phyloP scores from a whole-genome alignment of 495 filamentous ascomycete genomes.

The Lophium mytilinum region DNA sequence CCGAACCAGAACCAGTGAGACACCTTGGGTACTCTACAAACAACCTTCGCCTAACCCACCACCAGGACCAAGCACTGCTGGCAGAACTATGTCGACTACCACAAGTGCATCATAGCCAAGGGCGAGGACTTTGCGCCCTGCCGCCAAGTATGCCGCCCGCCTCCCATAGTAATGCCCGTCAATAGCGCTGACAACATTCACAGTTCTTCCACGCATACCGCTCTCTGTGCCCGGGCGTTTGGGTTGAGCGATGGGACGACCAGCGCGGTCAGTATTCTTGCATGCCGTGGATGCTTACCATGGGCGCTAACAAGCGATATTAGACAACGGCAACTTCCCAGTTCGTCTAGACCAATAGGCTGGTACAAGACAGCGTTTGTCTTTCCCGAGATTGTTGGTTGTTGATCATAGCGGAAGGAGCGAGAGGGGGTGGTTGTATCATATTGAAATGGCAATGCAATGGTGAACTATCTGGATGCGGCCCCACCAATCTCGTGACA shows the following conservation, averaged over 20 bases:
- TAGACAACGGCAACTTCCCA: constrained; percentile 90
- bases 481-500: too few relatives aligned
- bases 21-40: constrained; percentile 24
- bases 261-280: constrained; percentile 69
- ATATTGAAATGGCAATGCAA: not conserved
- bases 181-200: not conserved
- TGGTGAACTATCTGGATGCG: not conserved
- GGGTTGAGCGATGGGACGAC: constrained; percentile 93
- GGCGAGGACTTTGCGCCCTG: constrained; percentile 98
- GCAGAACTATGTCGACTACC: constrained; percentile 99
- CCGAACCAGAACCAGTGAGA: constrained; percentile 90
- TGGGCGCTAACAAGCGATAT: constrained; percentile 1
- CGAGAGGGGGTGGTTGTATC: not conserved
- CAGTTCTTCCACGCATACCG: constrained; percentile 95
- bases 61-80: constrained; percentile 77
- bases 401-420: not conserved
- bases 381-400: not conserved
- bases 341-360: constrained; percentile 52
- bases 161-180: not conserved
- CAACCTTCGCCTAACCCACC: not conserved
- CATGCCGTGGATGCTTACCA: not conserved
- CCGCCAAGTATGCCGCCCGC: constrained; percentile 62
- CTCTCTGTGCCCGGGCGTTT: constrained; percentile 91
- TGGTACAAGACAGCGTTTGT: not conserved
- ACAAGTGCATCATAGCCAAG: constrained; percentile 98